Conservation (phyloP, 2,329 filamentous ascomycete genomes). For the Nemania sp. region DNA sequence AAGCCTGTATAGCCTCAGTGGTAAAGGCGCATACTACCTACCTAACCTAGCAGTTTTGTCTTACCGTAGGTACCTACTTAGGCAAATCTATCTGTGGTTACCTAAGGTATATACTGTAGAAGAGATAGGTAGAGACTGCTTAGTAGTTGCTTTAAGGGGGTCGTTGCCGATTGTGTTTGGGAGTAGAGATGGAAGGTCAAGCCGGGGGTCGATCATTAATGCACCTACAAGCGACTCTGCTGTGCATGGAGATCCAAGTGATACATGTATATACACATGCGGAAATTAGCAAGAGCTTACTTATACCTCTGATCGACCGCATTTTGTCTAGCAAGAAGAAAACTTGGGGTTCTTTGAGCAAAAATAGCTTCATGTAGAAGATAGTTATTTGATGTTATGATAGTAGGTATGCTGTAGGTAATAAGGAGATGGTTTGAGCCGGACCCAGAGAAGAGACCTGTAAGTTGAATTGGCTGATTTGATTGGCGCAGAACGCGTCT, state of each 20-base stretch:
- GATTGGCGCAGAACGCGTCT: not conserved
- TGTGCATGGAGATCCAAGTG: not conserved
- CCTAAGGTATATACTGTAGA: not conserved
- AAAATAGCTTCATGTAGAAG: not conserved
- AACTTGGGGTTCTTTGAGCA: not conserved
- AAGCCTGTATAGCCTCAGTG: not conserved
- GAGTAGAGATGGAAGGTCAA: conserved; percentile 34
- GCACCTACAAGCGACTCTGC: conserved; percentile 27
- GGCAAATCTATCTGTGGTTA: not conserved
- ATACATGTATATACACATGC: not conserved
- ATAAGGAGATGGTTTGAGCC: not conserved
- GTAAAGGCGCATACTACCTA: not conserved
- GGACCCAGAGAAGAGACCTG: not conserved
- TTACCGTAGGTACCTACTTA: not conserved
- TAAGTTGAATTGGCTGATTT: not conserved
- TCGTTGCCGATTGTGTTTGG: conserved; percentile 35
- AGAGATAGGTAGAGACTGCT: not conserved
- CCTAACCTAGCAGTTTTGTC: too few relatives aligned
- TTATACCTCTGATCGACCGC: not conserved
- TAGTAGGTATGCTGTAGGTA: too few relatives aligned
- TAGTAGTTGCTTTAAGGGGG: conserved; percentile 13
- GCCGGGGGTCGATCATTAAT: conserved; percentile 47
- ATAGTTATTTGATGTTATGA: not conserved
- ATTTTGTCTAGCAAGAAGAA: not conserved
- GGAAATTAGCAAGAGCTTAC: not conserved